A percentile compares a stretch with the other conserved stretches of the same genome.
These are phyloP conservation scores for Tylopilus vinaceipallidus DNA, from an alignment of 768 basidiomycete species.

Conservation along the genomic window DNA sequence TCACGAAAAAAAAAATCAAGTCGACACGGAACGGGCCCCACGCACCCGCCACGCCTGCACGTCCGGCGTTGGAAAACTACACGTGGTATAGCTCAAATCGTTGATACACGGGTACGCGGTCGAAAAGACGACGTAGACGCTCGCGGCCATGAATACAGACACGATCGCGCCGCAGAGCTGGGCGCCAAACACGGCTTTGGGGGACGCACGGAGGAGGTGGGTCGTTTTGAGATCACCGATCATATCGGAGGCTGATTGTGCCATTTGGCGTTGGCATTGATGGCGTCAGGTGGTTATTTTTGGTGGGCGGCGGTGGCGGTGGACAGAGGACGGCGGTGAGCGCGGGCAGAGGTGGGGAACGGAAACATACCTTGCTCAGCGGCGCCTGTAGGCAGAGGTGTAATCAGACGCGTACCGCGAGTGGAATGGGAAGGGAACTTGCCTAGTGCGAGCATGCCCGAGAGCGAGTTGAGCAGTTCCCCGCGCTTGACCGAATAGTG, in stretches of 20 bases:
- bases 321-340: no score
- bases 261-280: no score
- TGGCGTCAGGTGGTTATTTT: no score
- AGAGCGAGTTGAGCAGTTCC: slow-evolving; percentile 22
- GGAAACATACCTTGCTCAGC: slow-evolving; percentile 20
- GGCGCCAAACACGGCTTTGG: slow-evolving; percentile 59
- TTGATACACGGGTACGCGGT: slow-evolving; percentile 61
- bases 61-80: slow-evolving; percentile 24
- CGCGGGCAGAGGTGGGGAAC: no score
- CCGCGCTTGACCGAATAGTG: slow-evolving; percentile 18
- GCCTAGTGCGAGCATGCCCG: slow-evolving; percentile 27
- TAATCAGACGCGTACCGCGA: not conserved
- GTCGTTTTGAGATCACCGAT: slow-evolving; percentile 69
- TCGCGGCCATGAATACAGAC: slow-evolving; percentile 57
- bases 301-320: no score
- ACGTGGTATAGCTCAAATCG: slow-evolving; percentile 11
- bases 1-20: not conserved
- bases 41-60: slow-evolving; percentile 27
- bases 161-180: slow-evolving; percentile 58
- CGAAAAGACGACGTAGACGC: slow-evolving; percentile 61
- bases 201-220: slow-evolving; percentile 63
- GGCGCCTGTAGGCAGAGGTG: slow-evolving; percentile 9
- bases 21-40: not conserved
- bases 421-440: not conserved
- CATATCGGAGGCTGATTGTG: slow-evolving; percentile 53